phyloP scores from a whole-genome alignment of 2,329 filamentous ascomycete species.

The Bipolaris victoriae region DNA sequence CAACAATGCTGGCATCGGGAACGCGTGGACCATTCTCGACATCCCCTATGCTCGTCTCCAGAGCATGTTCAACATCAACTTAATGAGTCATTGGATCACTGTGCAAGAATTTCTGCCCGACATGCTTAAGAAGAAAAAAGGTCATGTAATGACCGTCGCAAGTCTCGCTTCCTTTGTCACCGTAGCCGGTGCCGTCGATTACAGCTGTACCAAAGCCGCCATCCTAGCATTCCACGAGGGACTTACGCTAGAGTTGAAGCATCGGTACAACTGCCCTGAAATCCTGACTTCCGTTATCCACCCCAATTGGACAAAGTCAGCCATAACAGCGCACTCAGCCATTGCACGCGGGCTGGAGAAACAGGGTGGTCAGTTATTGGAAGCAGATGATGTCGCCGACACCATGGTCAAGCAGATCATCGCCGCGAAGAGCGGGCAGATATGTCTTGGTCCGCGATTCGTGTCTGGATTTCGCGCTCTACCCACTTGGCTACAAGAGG shows the following conservation, averaged over 20 bases:
- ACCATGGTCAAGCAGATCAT: constrained; percentile 55
- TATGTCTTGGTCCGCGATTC: constrained; percentile 46
- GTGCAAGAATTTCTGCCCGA: constrained; percentile 48
- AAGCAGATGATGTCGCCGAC: constrained; percentile 50
- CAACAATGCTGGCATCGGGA: constrained; percentile 49
- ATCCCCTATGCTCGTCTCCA: constrained; percentile 33
- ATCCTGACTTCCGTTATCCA: constrained; percentile 54
- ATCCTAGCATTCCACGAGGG: constrained; percentile 44
- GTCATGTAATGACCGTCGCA: constrained; percentile 46
- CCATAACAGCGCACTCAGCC: constrained; percentile 39
- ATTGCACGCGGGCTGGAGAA: constrained; percentile 42
- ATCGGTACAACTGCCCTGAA: constrained; percentile 51
- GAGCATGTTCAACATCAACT: constrained; percentile 43
- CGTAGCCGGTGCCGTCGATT: constrained; percentile 44
- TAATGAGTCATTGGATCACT: constrained; percentile 47
- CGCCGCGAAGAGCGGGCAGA: constrained; percentile 49
- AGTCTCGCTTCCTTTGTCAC: constrained; percentile 44
- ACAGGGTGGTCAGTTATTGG: constrained; percentile 43
- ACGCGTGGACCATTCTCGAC: constrained; percentile 42
- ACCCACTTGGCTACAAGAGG: constrained; percentile 45
- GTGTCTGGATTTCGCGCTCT: constrained; percentile 35
- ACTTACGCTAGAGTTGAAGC: constrained; percentile 50
- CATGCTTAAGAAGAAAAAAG: constrained; percentile 47
- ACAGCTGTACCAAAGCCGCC: constrained; percentile 45
- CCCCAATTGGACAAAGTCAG: constrained; percentile 51